Percentiles rank a stretch among this genome's conserved stretches.
phyloP scores from a whole-genome alignment of 331 rosid species.

The Malus hybrid region DNA sequence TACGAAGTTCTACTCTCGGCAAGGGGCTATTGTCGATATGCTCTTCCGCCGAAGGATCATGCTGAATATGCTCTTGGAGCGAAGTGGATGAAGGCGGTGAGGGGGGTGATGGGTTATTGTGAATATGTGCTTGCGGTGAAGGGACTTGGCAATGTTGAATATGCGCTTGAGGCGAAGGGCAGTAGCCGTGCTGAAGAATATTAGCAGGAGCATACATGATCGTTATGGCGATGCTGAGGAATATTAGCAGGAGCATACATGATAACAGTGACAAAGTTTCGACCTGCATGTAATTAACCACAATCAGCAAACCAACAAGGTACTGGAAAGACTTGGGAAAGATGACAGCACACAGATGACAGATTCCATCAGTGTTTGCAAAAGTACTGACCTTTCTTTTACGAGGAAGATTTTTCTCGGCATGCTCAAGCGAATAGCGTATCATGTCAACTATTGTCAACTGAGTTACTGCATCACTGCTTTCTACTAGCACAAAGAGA shows the following conservation, averaged over 20 bases:
- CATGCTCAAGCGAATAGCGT: constrained; percentile 62
- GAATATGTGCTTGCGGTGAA: not conserved
- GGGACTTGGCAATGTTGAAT: not conserved
- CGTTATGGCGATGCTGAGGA: constrained; percentile 34
- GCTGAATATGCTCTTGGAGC: not conserved
- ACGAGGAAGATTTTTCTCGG: constrained; percentile 60
- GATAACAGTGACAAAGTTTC: constrained; percentile 12
- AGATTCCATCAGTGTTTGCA: not conserved
- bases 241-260: constrained; percentile 26
- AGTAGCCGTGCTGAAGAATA: not conserved
- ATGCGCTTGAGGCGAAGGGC: not conserved
- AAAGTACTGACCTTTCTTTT: constrained; percentile 43
- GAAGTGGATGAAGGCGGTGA: not conserved
- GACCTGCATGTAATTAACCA: constrained; percentile 39
- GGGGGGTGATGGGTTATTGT: not conserved
- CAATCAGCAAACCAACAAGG: constrained; percentile 4
- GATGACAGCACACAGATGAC: too few species aligned
- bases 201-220: not conserved
- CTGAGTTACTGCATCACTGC: constrained; percentile 41
- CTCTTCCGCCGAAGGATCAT: not conserved
- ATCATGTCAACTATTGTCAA: constrained; percentile 53
- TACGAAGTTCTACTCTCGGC: not conserved
- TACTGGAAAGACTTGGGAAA: not conserved
- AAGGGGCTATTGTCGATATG: not conserved
- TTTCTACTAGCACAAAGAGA: constrained; percentile 37